A percentile compares a stretch with the other conserved stretches of the same genome.
phyloP scores from a whole-genome alignment of 345 rosid species.

The Trapa incisa region DNA sequence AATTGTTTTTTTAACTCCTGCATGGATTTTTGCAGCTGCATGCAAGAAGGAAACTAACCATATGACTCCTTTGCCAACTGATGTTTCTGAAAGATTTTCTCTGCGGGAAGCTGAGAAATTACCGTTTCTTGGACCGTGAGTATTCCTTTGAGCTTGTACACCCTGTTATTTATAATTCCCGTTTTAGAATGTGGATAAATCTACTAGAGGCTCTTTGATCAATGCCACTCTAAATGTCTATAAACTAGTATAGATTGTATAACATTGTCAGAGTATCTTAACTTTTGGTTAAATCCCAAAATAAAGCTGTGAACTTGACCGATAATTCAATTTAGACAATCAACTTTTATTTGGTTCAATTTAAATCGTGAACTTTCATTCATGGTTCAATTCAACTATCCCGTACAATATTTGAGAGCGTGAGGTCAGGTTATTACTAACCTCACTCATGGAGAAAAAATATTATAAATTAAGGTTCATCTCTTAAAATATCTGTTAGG shows the following conservation, averaged over 20 bases:
- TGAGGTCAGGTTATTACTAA: too few relatives aligned
- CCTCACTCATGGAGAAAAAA: too few relatives aligned
- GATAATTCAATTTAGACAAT: too few relatives aligned
- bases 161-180: not conserved
- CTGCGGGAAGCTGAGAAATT: constrained; percentile 68
- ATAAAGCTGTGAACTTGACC: too few relatives aligned
- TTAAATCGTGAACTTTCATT: too few relatives aligned
- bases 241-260: not conserved
- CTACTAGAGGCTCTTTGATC: not conserved
- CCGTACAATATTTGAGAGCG: too few relatives aligned
- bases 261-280: not conserved
- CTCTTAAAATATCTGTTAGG: too few relatives aligned
- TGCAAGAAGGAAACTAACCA: constrained; percentile 34
- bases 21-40: constrained; percentile 19
- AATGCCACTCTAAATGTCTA: not conserved
- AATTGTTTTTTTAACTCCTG: constrained; percentile 11
- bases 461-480: too few relatives aligned
- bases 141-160: constrained; percentile 11
- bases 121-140: constrained; percentile 68
- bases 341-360: too few relatives aligned
- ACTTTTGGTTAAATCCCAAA: not conserved
- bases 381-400: too few relatives aligned
- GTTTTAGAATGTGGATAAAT: not conserved
- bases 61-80: constrained; percentile 30
- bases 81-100: constrained; percentile 52